These are phyloP conservation scores for Rehmannia glutinosa DNA, from an alignment of 257 asterid species.

Conservation along the genomic window DNA sequence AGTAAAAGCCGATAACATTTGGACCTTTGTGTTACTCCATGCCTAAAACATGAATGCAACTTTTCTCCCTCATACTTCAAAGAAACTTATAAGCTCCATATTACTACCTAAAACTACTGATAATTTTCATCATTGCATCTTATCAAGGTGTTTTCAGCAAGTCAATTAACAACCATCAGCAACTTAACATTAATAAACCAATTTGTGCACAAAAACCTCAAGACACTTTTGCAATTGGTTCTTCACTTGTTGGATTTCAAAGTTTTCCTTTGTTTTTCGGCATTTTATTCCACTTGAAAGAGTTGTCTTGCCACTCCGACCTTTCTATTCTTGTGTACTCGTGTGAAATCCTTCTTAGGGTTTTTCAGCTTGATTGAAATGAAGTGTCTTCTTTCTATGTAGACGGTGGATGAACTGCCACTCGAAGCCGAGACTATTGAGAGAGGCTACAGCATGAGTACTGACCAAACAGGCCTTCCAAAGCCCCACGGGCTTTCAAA, in stretches of 20 bases:
- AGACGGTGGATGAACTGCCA: conserved; percentile 87
- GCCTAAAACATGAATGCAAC: background rate
- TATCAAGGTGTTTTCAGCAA: background rate
- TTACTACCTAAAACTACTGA: background rate
- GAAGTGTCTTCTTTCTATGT: background rate
- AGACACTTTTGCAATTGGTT: background rate
- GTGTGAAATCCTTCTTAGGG: too few species aligned
- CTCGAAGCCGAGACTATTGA: conserved; percentile 83
- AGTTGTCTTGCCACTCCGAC: too few species aligned
- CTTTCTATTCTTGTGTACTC: too few species aligned
- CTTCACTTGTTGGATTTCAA: too few species aligned
- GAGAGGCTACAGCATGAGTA: conserved; percentile 67
- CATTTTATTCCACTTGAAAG: too few species aligned
- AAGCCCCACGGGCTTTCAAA: conserved; percentile 68
- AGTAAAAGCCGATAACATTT: background rate
- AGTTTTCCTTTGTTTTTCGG: too few species aligned
- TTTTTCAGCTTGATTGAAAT: background rate
- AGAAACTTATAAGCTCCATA: background rate
- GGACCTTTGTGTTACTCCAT: background rate
- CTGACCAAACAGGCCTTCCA: conserved; percentile 78
- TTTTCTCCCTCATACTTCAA: background rate
- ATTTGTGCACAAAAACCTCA: background rate
- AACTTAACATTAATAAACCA: background rate
- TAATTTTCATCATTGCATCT: background rate
- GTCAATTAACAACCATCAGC: background rate